Evolutionary conservation across 768 basidiomycete species (phyloP).

Genomic region (Termitomyces sp.): DNA sequence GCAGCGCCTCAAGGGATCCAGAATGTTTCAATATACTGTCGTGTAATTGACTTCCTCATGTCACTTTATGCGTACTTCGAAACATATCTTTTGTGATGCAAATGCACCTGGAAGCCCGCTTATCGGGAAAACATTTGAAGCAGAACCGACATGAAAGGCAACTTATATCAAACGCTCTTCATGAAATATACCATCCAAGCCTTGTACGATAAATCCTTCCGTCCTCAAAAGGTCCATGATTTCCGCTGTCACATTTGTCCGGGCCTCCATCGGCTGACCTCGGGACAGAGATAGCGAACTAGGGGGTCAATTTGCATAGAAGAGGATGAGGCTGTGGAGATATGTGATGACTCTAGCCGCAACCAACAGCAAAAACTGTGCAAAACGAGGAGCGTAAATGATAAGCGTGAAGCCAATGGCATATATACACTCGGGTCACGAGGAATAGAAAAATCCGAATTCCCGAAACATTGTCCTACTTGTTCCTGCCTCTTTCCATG

Average conservation of each 20-base stretch:
- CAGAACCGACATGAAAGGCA: constrained; percentile 11
- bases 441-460: constrained; percentile 12
- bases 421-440: constrained; percentile 18
- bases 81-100: not conserved
- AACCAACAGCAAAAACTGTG: constrained; percentile 27
- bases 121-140: not conserved
- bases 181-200: not conserved
- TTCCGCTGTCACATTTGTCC: not conserved
- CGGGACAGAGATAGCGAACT: constrained; percentile 1
- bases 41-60: too few relatives aligned
- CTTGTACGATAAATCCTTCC: not conserved
- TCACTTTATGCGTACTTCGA: not conserved
- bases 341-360: constrained; percentile 3
- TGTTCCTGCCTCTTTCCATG: constrained; percentile 12
- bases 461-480: constrained; percentile 12
- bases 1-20: too few relatives aligned
- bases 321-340: constrained; percentile 1
- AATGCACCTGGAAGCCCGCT: not conserved
- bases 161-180: not conserved
- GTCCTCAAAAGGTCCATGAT: not conserved
- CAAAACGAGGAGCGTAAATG: constrained; percentile 14
- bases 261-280: not conserved
- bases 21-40: too few relatives aligned
- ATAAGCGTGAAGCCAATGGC: constrained; percentile 16
- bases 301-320: not conserved